Percentiles rank a stretch among this genome's conserved stretches.
These are phyloP conservation scores for Solanum etuberosum DNA, from an alignment of 257 asterid species.

Conservation along the genomic window DNA sequence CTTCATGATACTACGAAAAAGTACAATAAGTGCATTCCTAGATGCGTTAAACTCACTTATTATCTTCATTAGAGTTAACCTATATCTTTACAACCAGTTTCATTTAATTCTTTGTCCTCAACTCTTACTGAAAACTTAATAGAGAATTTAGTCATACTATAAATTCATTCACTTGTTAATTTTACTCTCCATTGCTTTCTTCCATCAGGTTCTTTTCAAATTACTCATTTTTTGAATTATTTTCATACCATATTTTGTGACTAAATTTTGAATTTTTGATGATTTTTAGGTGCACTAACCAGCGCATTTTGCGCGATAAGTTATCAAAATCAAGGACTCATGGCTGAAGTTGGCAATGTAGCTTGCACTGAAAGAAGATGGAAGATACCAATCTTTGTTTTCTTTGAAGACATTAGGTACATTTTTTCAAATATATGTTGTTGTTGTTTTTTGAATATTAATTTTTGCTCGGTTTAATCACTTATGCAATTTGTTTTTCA, in stretches of 20 bases:
- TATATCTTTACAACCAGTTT: neutral
- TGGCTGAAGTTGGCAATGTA: constrained; percentile 34
- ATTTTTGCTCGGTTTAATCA: neutral
- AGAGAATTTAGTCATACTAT: neutral
- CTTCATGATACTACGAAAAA: neutral
- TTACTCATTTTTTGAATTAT: neutral
- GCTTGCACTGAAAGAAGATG: constrained; percentile 15
- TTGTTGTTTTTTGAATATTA: neutral
- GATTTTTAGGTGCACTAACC: neutral
- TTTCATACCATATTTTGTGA: neutral
- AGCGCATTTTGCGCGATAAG: neutral
- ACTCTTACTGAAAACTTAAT: neutral
- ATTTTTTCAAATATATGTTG: neutral
- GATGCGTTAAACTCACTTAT: neutral
- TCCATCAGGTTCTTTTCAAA: neutral
- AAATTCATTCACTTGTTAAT: neutral
- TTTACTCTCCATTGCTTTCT: neutral
- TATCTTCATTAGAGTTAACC: neutral
- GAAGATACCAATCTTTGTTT: constrained; percentile 55
- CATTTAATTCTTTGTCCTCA: neutral
- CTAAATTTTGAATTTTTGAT: neutral
- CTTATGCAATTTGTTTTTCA: neutral
- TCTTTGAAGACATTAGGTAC: constrained; percentile 61
- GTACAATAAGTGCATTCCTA: neutral
- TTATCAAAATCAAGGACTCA: neutral